These are phyloP conservation scores for Phialophora tarda DNA, from an alignment of 2,329 filamentous ascomycete genomes.

Conservation along the genomic window DNA sequence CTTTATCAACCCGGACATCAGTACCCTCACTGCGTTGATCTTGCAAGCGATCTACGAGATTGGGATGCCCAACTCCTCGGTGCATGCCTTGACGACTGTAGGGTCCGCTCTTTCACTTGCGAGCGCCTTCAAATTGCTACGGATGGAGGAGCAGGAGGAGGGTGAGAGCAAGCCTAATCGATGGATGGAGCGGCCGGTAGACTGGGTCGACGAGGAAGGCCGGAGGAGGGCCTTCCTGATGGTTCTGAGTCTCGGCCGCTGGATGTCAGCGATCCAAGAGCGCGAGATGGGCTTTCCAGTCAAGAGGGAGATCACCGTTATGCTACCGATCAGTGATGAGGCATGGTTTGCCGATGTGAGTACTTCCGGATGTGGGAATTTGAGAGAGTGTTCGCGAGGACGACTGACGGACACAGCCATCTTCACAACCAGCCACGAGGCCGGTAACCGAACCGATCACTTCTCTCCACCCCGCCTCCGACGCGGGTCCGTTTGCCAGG, in stretches of 20 bases:
- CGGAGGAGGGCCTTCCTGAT: conserved; percentile 12
- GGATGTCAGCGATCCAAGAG: conserved; percentile 10
- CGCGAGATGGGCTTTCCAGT: conserved; percentile 16
- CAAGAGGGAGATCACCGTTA: conserved; percentile 12
- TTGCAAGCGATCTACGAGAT: conserved; percentile 13
- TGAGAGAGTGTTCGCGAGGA: not conserved
- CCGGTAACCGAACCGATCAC: conserved; percentile 8
- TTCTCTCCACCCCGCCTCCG: not conserved
- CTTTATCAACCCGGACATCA: conserved; percentile 14
- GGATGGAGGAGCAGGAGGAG: conserved; percentile 11
- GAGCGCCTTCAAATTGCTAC: conserved; percentile 13
- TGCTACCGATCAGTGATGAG: conserved; percentile 16
- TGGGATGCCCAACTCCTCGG: conserved; percentile 14
- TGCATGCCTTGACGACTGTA: conserved; percentile 8
- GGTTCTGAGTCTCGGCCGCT: conserved; percentile 8
- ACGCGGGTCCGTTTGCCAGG: conserved; percentile 11
- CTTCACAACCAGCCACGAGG: conserved; percentile 1
- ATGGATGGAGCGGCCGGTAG: conserved; percentile 6
- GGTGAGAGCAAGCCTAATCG: conserved; percentile 7
- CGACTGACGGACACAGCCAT: conserved; percentile 1
- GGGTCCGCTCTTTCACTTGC: conserved; percentile 10
- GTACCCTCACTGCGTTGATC: conserved; percentile 9
- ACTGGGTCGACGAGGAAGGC: conserved; percentile 10
- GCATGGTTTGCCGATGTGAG: conserved; percentile 10
- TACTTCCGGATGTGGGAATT: not conserved